Base-by-base conservation (phyloP, 352 stramenopile species). In the Globisporangium polare region DNA sequence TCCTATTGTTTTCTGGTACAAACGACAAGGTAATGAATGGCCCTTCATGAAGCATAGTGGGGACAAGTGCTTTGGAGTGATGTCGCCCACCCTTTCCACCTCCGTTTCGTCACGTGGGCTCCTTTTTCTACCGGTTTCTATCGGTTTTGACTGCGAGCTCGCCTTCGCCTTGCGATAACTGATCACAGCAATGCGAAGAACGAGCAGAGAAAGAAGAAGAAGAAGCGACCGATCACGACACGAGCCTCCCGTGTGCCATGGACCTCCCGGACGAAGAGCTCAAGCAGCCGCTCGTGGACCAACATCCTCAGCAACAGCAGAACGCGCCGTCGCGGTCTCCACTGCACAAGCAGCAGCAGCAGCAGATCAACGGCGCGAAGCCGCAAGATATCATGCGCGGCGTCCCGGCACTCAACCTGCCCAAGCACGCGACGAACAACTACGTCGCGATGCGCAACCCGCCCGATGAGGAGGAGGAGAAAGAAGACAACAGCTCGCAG, bases 241-340 rank as follows among this genome's bases (percentile, higher is more conserved):
- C 5, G 27, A 51, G 53, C 37, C 12, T n/a, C 39, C 15, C 27
- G 27, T 5, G n/a, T 5, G 37, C 15, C 43, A 94, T 93, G 83
- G 73, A 93, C 70, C 64, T 88, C 41, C 68, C 80, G 12, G 78
- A 92, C 22, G 80, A 90, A 68, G 82, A 90, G 72, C 73, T 95
- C 35, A 78, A 90, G 75, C 69, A 80, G 73, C 86, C 80, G 53
- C 76, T 95, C 5, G 83, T 92, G 49, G 62, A 61, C 27, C 15
- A 67, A 3, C 45, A 42, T 26, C 62, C 33, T 39, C 33, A 39
- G 33, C 33, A 39, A 13, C n/a, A 53, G 5, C 45, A 47, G 27
- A 51, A 43, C n/a, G 53, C 37, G 5, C 42, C 58, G 13, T 53
- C 59, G 26, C 63, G 39, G 18, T 71, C 67, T 18, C 46, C 65